Evolutionary conservation across 345 rosid genomes (phyloP), one percentile per base, ranked within the genome.

Genomic region (Linum tenue): DNA sequence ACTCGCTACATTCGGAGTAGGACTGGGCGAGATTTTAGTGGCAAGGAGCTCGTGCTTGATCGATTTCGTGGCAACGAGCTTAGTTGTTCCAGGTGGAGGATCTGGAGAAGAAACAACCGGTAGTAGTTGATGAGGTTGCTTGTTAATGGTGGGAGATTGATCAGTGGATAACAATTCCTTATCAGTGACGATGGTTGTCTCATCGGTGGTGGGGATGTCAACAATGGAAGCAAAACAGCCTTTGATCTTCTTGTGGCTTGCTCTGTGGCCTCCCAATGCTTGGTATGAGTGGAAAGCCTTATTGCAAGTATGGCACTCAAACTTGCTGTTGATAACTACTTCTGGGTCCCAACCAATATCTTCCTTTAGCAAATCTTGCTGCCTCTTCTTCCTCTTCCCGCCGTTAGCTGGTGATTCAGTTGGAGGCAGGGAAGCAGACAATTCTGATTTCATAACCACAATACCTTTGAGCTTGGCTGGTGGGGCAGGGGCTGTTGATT

Each of bases 251-350:
- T 64, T 86, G 55, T 89, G 96, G 76, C 90, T 85, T 4, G 90
- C 90, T 68, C 89, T 85, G 44, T 91, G 98, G 6, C 98, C 95
- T n/a, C 95, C 94, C 11, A 91, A 79, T 63, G 92, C 96, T 82
- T 88, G 98, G 70, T 88, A 86, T 9, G 98, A 84, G 4, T 72
- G 75, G 70, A 91, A 91, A 5, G 69, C 67, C 81, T 74, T 86
- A 83, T 68, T 78, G 74, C 98, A 88, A 61, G 88, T 76, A n/a
- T 75, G 72, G 66, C 97, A 91, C 79, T 81, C 82, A 55, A 81
- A 86, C 63, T 72, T 81, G 78, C 70, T 75, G 65, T 66, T 75
- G 50, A 67, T 80, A 0, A 59, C 59, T 56, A 67, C 40, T 70
- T 70, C 67, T 12, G 69, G 60, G 42, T 73, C 72, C 36, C 37